These are phyloP conservation scores for Volvariella volvacea DNA, from an alignment of 1,284 basidiomycete species.

Conservation along the genomic window DNA sequence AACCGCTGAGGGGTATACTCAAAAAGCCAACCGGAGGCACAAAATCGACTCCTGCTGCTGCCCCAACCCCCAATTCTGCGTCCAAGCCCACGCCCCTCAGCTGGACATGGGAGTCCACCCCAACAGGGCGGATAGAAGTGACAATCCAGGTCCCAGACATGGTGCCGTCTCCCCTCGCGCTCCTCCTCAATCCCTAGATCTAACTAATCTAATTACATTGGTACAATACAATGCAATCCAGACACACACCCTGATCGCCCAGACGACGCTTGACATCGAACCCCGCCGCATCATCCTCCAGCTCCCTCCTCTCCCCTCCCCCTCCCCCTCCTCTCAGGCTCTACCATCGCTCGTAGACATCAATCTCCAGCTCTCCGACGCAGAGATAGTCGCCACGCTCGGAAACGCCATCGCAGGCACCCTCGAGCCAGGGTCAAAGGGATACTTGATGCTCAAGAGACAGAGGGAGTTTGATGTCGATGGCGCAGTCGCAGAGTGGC, in stretches of 20 bases:
- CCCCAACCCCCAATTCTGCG: not conserved
- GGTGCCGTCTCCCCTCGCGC: constrained; percentile 24
- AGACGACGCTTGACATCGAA: constrained; percentile 54
- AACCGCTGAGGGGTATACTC: constrained; percentile 29
- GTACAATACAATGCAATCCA: too few relatives aligned
- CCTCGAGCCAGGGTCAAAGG: constrained; percentile 16
- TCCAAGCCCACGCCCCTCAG: constrained; percentile 12
- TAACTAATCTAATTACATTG: too few relatives aligned
- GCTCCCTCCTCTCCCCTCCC: constrained; percentile 39
- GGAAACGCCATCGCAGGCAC: constrained; percentile 4
- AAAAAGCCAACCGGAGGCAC: constrained; percentile 15
- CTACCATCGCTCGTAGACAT: constrained; percentile 51
- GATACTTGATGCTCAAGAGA: constrained; percentile 43
- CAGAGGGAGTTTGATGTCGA: constrained; percentile 54
- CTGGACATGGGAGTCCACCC: constrained; percentile 47
- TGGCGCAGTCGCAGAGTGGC: constrained; percentile 57
- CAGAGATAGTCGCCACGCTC: constrained; percentile 32
- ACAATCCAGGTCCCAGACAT: constrained; percentile 45
- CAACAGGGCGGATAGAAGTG: constrained; percentile 31
- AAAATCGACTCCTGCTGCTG: too few relatives aligned
- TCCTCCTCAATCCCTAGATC: constrained; percentile 2
- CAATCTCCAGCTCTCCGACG: constrained; percentile 44
- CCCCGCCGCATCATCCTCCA: constrained; percentile 44
- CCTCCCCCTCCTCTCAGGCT: too few relatives aligned
- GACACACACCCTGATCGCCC: not conserved